phyloP scores from a whole-genome alignment of 208 protist genomes.

The Novymonas esmeraldas region DNA sequence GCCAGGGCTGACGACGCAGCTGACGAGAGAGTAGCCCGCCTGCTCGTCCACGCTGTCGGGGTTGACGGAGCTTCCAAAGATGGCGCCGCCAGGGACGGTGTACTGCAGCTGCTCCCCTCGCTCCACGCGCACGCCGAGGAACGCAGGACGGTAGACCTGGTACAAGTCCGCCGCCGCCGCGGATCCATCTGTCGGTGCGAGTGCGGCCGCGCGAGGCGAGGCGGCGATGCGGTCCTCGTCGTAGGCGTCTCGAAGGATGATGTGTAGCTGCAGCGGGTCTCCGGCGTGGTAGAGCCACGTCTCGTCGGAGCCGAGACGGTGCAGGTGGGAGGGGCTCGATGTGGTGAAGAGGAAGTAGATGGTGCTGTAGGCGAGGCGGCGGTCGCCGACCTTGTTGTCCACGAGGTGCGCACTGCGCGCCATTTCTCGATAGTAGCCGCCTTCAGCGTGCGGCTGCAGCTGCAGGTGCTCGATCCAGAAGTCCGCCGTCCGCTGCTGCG shows the following conservation, averaged over 20 bases:
- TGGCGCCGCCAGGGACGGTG: conserved; percentile 44
- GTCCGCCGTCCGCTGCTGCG: conserved; percentile 7
- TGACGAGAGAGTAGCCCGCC: conserved; percentile 46
- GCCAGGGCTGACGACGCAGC: conserved; percentile 53
- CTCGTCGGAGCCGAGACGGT: conserved; percentile 57
- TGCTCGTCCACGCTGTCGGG: conserved; percentile 11
- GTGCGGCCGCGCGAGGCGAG: conserved; percentile 3
- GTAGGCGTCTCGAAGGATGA: conserved; percentile 28
- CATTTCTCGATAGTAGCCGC: conserved; percentile 41
- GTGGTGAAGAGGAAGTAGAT: conserved; percentile 61
- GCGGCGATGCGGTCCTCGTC: conserved; percentile 31
- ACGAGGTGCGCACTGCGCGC: conserved; percentile 27
- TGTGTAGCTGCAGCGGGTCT: conserved; percentile 46
- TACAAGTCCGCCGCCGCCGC: conserved; percentile 18
- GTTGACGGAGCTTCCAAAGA: conserved; percentile 50
- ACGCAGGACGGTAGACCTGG: conserved; percentile 32
- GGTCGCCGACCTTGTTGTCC: conserved; percentile 23
- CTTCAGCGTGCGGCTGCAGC: conserved; percentile 49
- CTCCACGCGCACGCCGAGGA: conserved; percentile 32
- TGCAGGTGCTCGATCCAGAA: conserved; percentile 51
- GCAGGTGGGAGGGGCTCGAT: conserved; percentile 55
- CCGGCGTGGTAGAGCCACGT: conserved; percentile 53
- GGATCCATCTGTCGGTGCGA: conserved; percentile 1
- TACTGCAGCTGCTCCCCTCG: conserved; percentile 50
- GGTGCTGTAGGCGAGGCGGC: conserved; percentile 38